Evolutionary conservation across 2,329 filamentous ascomycete genomes (phyloP).

Genomic region (Aspergillus persii): DNA sequence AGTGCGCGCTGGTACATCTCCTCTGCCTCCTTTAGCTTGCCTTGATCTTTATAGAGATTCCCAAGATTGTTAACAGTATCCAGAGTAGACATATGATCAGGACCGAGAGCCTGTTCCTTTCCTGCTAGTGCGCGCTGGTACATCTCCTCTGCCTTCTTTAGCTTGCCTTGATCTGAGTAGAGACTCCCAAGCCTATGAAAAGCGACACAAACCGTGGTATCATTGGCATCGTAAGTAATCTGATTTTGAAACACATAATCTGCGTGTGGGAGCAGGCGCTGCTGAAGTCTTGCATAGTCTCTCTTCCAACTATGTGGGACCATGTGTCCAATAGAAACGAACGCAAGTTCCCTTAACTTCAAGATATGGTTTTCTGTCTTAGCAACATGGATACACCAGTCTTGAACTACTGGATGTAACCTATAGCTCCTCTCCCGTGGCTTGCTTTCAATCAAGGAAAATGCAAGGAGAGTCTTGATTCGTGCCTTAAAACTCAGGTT

Average conservation of each 20-base stretch:
- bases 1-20: background rate
- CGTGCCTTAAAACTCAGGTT: constrained; percentile 18
- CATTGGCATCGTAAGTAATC: background rate
- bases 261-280: constrained; percentile 19
- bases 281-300: constrained; percentile 16
- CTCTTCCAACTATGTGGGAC: constrained; percentile 1
- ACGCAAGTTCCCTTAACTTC: constrained; percentile 12
- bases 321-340: constrained; percentile 16
- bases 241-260: constrained; percentile 8
- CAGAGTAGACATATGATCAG: background rate
- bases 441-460: constrained; percentile 27
- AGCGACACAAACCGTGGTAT: constrained; percentile 6
- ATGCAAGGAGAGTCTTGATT: constrained; percentile 20
- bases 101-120: background rate
- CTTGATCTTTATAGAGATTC: constrained; percentile 1
- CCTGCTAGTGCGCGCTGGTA: background rate
- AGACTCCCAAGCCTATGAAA: constrained; percentile 9
- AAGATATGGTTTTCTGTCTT: background rate
- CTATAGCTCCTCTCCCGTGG: constrained; percentile 24
- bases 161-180: no score
- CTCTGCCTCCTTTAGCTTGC: background rate
- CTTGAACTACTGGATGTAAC: constrained; percentile 28
- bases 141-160: no score
- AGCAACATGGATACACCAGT: constrained; percentile 15
- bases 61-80: constrained; percentile 1